These are phyloP conservation scores for Xylaria sp. DNA, from an alignment of 2,329 filamentous ascomycete genomes.

Conservation along the genomic window DNA sequence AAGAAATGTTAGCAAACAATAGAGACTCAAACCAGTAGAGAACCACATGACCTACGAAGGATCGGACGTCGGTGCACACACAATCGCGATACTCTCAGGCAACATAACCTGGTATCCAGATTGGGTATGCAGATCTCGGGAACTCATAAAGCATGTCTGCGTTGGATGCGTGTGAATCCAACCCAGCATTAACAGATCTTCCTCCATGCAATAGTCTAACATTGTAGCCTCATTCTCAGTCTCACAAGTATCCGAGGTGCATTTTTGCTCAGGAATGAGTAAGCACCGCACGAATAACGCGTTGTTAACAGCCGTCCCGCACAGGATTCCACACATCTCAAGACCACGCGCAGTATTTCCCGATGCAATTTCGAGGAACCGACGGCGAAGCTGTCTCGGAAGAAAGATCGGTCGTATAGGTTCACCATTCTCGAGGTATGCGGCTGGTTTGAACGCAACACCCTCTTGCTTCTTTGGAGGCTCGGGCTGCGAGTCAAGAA, in stretches of 20 bases:
- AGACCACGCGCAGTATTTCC: slow-evolving; percentile 83
- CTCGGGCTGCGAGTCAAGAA: slow-evolving; percentile 35
- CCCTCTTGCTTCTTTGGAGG: slow-evolving; percentile 61
- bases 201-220: slow-evolving; percentile 87
- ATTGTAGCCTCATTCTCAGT: slow-evolving; percentile 86
- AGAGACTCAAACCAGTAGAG: slow-evolving; percentile 5
- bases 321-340: slow-evolving; percentile 95
- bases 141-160: slow-evolving; percentile 98
- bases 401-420: slow-evolving; percentile 90
- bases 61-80: slow-evolving; percentile 85
- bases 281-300: slow-evolving; percentile 91
- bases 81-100: slow-evolving; percentile 94
- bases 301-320: slow-evolving; percentile 90
- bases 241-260: slow-evolving; percentile 93
- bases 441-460: slow-evolving; percentile 84
- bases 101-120: slow-evolving; percentile 96
- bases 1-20: slow-evolving; percentile 25
- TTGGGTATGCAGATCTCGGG: slow-evolving; percentile 91
- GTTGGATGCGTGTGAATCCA: slow-evolving; percentile 99
- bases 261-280: slow-evolving; percentile 89
- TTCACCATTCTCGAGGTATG: slow-evolving; percentile 88
- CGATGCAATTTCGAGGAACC: slow-evolving; percentile 79
- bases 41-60: slow-evolving; percentile 70
- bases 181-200: slow-evolving; percentile 86
- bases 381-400: slow-evolving; percentile 76